Conservation (phyloP, 2,329 filamentous ascomycete genomes). For the Talaromyces sp. region DNA sequence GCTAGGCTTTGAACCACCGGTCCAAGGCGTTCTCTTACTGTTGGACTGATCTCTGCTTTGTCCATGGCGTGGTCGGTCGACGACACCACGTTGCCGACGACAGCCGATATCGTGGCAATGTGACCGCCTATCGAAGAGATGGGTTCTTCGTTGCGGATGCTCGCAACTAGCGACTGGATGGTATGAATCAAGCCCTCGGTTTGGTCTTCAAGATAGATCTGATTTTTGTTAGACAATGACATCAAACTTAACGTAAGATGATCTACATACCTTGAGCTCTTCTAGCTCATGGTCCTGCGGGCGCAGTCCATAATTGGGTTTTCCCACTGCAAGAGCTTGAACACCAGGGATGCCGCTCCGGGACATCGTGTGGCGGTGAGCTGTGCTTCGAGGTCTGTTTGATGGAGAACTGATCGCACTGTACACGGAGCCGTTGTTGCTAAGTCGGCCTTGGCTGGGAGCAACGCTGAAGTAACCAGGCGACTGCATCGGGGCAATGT, state of each 20-base stretch:
- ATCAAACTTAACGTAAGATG: not conserved
- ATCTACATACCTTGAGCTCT: conserved; percentile 51
- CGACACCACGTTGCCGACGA: conserved; percentile 64
- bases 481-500: conserved; percentile 58
- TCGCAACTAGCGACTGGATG: conserved; percentile 73
- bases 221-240: conserved; percentile 14
- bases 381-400: conserved; percentile 26
- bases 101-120: conserved; percentile 62
- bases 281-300: conserved; percentile 47
- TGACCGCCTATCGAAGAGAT: conserved; percentile 62
- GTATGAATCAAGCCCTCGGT: conserved; percentile 71
- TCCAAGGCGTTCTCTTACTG: conserved; percentile 42
- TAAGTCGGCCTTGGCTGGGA: conserved; percentile 45
- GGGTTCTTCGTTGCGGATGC: conserved; percentile 60
- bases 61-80: conserved; percentile 56
- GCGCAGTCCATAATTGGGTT: conserved; percentile 36
- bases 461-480: conserved; percentile 61
- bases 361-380: conserved; percentile 23
- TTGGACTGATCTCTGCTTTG: conserved; percentile 41
- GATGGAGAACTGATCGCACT: conserved; percentile 65
- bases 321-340: conserved; percentile 16
- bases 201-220: conserved; percentile 78
- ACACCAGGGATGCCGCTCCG: conserved; percentile 27
- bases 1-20: conserved; percentile 46
- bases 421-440: conserved; percentile 66